phyloP scores from a whole-genome alignment of 2,329 filamentous ascomycete genomes.

The Xylaria sp. region DNA sequence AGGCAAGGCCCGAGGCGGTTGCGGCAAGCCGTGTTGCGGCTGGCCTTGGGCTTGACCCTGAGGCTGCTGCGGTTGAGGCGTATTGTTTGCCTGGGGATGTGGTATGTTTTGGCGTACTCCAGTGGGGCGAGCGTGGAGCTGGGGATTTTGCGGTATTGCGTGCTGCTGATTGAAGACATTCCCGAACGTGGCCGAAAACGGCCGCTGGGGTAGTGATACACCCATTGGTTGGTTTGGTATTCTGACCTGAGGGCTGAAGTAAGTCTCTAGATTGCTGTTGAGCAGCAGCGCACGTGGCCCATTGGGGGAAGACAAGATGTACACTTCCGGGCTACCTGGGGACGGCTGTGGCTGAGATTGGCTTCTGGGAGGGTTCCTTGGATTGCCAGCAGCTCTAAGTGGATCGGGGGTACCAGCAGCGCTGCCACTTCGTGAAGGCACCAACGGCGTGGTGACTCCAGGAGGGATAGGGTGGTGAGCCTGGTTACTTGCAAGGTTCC shows the following conservation, averaged over 20 bases:
- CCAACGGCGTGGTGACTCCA: constrained; percentile 47
- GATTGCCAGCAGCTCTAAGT: constrained; percentile 38
- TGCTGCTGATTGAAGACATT: constrained; percentile 15
- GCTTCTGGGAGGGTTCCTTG: constrained; percentile 32
- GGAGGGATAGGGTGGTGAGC: constrained; percentile 43
- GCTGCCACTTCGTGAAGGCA: constrained; percentile 47
- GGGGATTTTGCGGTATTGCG: constrained; percentile 20
- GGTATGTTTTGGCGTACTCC: constrained; percentile 15
- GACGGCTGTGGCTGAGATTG: constrained; percentile 23
- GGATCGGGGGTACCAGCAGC: constrained; percentile 53
- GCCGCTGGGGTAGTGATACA: constrained; percentile 15
- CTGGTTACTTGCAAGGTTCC: constrained; percentile 38
- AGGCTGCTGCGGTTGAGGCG: constrained; percentile 32
- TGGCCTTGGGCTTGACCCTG: constrained; percentile 34
- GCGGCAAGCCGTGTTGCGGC: constrained; percentile 33
- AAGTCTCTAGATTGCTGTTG: constrained; percentile 53
- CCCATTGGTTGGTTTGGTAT: constrained; percentile 14
- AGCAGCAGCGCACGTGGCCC: constrained; percentile 62
- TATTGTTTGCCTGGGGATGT: constrained; percentile 27
- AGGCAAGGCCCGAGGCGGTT: constrained; percentile 33
- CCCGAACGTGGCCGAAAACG: constrained; percentile 9
- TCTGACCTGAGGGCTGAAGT: constrained; percentile 49
- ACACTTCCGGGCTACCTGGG: constrained; percentile 52
- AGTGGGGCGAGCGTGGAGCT: constrained; percentile 10
- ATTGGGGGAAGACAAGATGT: constrained; percentile 62